Conservation (phyloP, 2,329 filamentous ascomycete species). For the Trichoderma sp. region DNA sequence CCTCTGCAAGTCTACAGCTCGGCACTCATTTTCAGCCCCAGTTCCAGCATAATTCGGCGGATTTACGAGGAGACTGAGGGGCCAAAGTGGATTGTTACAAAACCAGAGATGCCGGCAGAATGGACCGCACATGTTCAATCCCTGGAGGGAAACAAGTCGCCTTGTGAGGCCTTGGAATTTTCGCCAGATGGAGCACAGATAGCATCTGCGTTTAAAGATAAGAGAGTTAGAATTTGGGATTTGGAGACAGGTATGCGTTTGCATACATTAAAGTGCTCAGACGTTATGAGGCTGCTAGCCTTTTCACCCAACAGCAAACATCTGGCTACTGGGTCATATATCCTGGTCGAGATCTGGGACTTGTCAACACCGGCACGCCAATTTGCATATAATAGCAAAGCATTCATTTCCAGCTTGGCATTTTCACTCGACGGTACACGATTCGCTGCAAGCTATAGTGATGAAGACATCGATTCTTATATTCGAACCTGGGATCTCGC, state of each 20-base stretch:
- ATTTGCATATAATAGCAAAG: too few relatives aligned
- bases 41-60: constrained; percentile 23
- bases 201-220: neutral
- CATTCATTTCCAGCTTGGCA: neutral
- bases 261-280: neutral
- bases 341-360: neutral
- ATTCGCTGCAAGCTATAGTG: neutral
- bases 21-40: constrained; percentile 33
- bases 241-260: neutral
- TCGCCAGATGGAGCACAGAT: neutral
- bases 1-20: constrained; percentile 35
- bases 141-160: neutral
- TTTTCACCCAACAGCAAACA: neutral
- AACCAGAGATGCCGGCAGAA: neutral
- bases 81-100: constrained; percentile 15
- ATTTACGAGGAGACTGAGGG: constrained; percentile 14
- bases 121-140: neutral
- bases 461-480: rapidly evolving
- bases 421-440: neutral
- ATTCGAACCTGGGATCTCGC: neutral
- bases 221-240: constrained; percentile 5
- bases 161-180: neutral
- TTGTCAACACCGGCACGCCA: neutral
- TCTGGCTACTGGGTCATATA: neutral
- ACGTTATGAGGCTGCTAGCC: neutral